These are phyloP conservation scores for Parmelia sp. DNA, from an alignment of 495 filamentous ascomycete genomes.

Conservation along the genomic window DNA sequence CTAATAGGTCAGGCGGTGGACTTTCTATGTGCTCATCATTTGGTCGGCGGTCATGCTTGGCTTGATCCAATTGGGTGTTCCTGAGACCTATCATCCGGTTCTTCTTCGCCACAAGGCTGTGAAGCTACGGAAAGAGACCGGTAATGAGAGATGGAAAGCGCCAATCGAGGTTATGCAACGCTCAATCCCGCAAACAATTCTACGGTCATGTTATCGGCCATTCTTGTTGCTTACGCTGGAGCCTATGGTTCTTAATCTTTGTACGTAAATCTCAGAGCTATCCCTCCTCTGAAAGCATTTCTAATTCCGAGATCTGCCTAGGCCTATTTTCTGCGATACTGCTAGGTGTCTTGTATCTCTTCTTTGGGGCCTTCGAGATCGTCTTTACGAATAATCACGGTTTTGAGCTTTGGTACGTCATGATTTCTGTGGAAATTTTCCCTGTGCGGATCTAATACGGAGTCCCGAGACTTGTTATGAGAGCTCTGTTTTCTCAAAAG, in stretches of 20 bases:
- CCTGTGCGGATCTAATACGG: too few relatives aligned
- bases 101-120: slow-evolving; percentile 70
- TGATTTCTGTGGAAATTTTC: too few relatives aligned
- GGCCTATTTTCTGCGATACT: slow-evolving; percentile 77
- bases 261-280: too few relatives aligned
- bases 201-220: slow-evolving; percentile 66
- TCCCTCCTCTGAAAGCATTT: too few relatives aligned
- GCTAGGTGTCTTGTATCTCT: slow-evolving; percentile 85
- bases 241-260: slow-evolving; percentile 81
- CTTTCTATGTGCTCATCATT: slow-evolving; percentile 80
- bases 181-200: slow-evolving; percentile 65
- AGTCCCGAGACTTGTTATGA: too few relatives aligned
- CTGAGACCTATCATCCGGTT: slow-evolving; percentile 83
- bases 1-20: slow-evolving; percentile 60
- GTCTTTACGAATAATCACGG: slow-evolving; percentile 73
- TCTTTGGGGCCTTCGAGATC: slow-evolving; percentile 88
- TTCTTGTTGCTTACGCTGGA: slow-evolving; percentile 77
- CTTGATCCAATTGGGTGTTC: slow-evolving; percentile 65
- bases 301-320: too few relatives aligned
- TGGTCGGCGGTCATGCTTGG: slow-evolving; percentile 62
- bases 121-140: slow-evolving; percentile 65
- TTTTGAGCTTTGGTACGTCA: slow-evolving; percentile 73
- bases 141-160: slow-evolving; percentile 67
- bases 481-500: too few relatives aligned
- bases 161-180: slow-evolving; percentile 73